Evolutionary conservation across 148 eudicot species (phyloP).

Genomic region (Amaranthus cruentus): DNA sequence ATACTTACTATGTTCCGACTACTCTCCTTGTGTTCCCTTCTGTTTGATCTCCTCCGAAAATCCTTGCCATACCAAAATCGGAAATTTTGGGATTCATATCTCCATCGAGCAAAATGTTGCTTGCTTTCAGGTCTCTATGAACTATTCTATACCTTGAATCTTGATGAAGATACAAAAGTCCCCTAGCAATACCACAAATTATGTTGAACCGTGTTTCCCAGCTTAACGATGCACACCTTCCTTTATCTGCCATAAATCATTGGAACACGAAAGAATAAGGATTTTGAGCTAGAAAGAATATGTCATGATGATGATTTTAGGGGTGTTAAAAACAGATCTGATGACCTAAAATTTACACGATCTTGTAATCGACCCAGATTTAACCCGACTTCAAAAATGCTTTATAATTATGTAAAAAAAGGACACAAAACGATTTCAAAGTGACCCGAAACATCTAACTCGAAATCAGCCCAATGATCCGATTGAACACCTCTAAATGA

Average conservation of each 20-base stretch:
- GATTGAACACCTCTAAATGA: too few relatives aligned
- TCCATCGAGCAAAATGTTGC: constrained; percentile 63
- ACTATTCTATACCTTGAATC: constrained; percentile 70
- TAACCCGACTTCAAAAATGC: too few relatives aligned
- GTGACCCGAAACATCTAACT: too few relatives aligned
- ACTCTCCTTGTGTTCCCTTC: constrained; percentile 61
- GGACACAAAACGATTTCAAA: too few relatives aligned
- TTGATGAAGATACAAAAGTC: constrained; percentile 75
- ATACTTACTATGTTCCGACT: constrained; percentile 74
- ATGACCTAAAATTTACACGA: too few relatives aligned
- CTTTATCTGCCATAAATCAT: constrained; percentile 32
- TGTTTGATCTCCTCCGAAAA: constrained; percentile 64
- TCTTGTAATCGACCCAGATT: too few relatives aligned
- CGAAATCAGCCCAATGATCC: too few relatives aligned
- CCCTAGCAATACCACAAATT: constrained; percentile 59
- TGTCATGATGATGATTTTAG: background rate
- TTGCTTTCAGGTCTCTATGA: constrained; percentile 72
- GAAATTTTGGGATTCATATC: constrained; percentile 76
- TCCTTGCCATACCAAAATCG: constrained; percentile 85
- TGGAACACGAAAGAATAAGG: background rate
- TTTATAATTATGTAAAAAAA: too few relatives aligned
- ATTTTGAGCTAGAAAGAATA: background rate
- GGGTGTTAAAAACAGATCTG: too few relatives aligned
- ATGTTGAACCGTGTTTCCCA: constrained; percentile 68
- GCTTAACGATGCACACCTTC: constrained; percentile 35